Base-by-base conservation (phyloP, 176 grass and related monocot genomes). In the Oryza coarctata region DNA sequence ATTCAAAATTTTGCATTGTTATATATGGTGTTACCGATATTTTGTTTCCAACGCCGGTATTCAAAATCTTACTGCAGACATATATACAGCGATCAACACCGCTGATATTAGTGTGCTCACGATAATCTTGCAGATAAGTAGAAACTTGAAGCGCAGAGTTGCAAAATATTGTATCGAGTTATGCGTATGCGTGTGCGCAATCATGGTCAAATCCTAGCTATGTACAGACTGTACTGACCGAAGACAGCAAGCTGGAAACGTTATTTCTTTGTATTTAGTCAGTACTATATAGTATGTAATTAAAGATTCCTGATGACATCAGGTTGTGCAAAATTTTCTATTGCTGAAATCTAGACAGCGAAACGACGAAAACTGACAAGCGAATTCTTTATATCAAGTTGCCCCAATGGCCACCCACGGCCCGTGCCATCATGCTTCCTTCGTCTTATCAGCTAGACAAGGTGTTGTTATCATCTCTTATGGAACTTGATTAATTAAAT, bases 351-450 rank as follows among this genome's bases (percentile, higher is more conserved):
- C 25, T 31, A n/a, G 49, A 71, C 36, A 5, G 49, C 40, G 66
- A 15, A 1, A 26, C 27, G 29, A 11, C 0, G 7, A 12, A 81
- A 82, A 68, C 49, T 62, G 79, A 82, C 50, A 30, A 70, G 25
- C 5, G 18, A 79, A 2, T 66, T 79, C 26, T 49, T 33, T 79
- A 77, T 18, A 23, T 0, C 77, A 79, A 67, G 77, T 79, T 67
- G 76, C 20, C 15, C 28, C 4, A 31, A 28, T 41, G 32, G 39
- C 76, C 62, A 23, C 62, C 27, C 45, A 66, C 18, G 40, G 10
- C 40, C 5, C 17, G 0, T 33, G 63, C 50, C 63, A 50, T 49
- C 26, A 1, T 34, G 28, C 25, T 68, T 50, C 12, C 11, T 79
- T 68, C 29, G 28, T 47, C 18, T 33, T 33, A 66, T 79, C 40